phyloP scores from a whole-genome alignment of 495 filamentous ascomycete species.

The Astrothelium macrocarpum region DNA sequence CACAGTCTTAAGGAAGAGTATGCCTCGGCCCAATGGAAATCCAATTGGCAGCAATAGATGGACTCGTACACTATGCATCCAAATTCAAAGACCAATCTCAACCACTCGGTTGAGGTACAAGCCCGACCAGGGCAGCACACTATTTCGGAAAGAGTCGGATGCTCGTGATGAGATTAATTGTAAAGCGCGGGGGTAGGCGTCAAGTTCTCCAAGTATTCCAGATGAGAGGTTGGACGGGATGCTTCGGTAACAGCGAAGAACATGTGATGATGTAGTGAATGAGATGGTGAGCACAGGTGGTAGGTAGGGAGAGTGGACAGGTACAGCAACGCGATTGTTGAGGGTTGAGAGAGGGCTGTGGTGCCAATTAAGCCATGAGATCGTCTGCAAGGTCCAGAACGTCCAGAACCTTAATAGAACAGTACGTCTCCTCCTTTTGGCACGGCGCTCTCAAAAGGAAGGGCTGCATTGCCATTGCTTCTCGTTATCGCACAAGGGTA shows the following conservation, averaged over 20 bases:
- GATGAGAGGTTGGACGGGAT: background rate
- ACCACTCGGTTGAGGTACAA: background rate
- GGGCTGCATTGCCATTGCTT: background rate
- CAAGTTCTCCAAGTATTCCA: background rate
- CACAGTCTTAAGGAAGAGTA: background rate
- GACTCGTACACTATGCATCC: background rate
- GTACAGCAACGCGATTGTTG: background rate
- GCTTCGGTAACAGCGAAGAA: background rate
- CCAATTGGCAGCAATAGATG: background rate
- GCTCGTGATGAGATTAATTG: constrained; percentile 1
- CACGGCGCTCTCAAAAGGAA: background rate
- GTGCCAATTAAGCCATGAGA: background rate
- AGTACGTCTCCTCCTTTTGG: background rate
- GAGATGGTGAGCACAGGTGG: background rate
- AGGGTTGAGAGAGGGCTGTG: background rate
- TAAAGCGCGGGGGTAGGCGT: background rate
- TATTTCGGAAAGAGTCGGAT: constrained; percentile 1
- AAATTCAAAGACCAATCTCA: background rate
- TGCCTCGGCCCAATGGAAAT: background rate
- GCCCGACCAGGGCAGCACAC: background rate
- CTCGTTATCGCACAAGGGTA: background rate
- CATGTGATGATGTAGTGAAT: constrained; percentile 1
- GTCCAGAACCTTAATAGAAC: background rate
- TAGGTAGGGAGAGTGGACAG: background rate
- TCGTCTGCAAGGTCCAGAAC: background rate